Evolutionary conservation across 1,284 basidiomycete genomes (phyloP), one percentile per base, ranked within the genome.

Genomic region (Moniliophthora roreri): DNA sequence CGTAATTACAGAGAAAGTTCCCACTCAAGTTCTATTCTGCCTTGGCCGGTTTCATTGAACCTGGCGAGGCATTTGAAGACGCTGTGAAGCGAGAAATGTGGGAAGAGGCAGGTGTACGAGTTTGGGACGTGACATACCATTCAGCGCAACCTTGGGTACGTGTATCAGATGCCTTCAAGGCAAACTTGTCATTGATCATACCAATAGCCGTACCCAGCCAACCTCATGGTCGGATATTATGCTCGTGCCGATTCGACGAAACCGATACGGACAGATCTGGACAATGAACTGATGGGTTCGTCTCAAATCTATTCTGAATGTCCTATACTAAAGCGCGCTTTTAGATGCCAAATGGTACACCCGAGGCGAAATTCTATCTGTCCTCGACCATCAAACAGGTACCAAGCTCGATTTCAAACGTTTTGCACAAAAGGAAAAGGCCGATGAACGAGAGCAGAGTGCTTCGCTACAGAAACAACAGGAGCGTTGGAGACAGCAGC

Each of bases 61-160:
- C 93, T 2, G 94, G 90, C n/a, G 95, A 97, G 70, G 85, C 89
- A 0, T 90, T 98, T 59, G 96, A 99, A 70, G 95, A 98, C 61
- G 90, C 95, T 0, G 95, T 98, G 15, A 80, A 85, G 56, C 80
- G 96, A 28, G 96, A 98, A 70, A 89, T 97, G 62, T 89, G 93
- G 82, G 96, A 98, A 69, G 96, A 98, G 70, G 91, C 93, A 0
- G 96, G 96, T 4, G 81, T 98, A 18, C 81, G 80, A 40, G 91
- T 95, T 7, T 89, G 87, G 72, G 80, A 91, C 57, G 85, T 96
- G 9, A 77, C 79, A 58, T 98, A 98, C 72, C 95, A 93, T 69
- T 92, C 90, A 46, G 82, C 78, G 37, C 90, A 92, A 64, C 91
- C 90, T 45, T 93, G 90, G 90, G 87, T 89, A 62, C 55, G 77